Conservation (phyloP, 1,284 basidiomycete genomes). For the Prillingera fragicola region DNA sequence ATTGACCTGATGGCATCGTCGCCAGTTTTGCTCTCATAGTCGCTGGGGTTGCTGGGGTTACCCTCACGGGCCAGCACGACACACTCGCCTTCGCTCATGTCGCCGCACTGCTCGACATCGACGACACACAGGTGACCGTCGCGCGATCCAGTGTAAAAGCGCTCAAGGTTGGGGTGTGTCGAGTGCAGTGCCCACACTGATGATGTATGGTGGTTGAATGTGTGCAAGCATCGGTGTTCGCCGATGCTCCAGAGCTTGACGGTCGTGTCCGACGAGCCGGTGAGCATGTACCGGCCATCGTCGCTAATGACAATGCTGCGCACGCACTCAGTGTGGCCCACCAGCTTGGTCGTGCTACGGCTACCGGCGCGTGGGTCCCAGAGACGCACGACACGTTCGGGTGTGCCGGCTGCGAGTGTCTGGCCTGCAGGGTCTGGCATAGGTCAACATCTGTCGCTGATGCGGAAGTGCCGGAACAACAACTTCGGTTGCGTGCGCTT, state of each 20-base stretch:
- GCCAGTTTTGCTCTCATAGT: slow-evolving; percentile 47
- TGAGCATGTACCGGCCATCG: slow-evolving; percentile 83
- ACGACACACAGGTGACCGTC: slow-evolving; percentile 83
- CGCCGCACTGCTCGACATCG: slow-evolving; percentile 74
- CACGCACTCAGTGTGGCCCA: slow-evolving; percentile 96
- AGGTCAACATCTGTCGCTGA: not conserved
- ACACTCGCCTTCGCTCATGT: slow-evolving; percentile 83
- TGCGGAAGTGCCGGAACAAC: not conserved
- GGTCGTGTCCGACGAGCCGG: slow-evolving; percentile 79
- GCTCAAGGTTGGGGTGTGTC: slow-evolving; percentile 76
- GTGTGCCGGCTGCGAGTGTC: slow-evolving; percentile 79
- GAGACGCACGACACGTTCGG: slow-evolving; percentile 79
- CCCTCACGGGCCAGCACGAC: slow-evolving; percentile 70
- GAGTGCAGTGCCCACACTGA: slow-evolving; percentile 93
- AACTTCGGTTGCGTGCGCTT: too few species aligned
- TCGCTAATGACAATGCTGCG: slow-evolving; percentile 80
- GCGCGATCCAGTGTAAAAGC: slow-evolving; percentile 94
- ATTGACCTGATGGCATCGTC: slow-evolving; percentile 76
- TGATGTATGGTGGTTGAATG: slow-evolving; percentile 90
- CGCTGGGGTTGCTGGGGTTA: slow-evolving; percentile 20
- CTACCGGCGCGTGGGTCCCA: slow-evolving; percentile 78
- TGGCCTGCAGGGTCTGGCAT: slow-evolving; percentile 65
- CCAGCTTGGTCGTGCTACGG: slow-evolving; percentile 63
- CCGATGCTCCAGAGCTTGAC: slow-evolving; percentile 82
- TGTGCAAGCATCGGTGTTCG: slow-evolving; percentile 83